Evolutionary conservation across 192 early-diverging fungal genomes (phyloP), one percentile per base, ranked within the genome.

Genomic region (Entomortierella chlamydospora): DNA sequence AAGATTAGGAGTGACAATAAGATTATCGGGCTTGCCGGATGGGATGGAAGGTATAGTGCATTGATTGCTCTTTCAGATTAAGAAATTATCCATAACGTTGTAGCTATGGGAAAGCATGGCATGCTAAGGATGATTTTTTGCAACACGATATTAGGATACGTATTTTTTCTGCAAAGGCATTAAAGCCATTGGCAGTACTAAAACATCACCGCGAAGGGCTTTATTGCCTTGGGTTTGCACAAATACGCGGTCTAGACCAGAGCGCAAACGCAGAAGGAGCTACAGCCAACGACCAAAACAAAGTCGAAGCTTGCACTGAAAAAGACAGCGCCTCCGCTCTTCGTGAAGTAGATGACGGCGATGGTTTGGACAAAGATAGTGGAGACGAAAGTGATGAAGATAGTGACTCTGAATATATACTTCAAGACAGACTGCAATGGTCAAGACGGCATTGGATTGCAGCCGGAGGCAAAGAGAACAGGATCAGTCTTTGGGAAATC

Each of bases 1-100:
- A 66, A 60, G 30, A 76, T 84, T 31, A 55, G 83, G 49, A 61
- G 43, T 42, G 83, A 84, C 56, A 49, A 51, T 29, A 81, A 76
- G 54, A 72, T 81, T 31, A 54, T 84, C 22, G 83, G 68, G 1
- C 63, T 80, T 9, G 83, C 83, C 28, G 83, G 77, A 25, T 84
- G 83, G 83, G 83, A 84, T 73, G 66, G 72, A 74, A 80, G 64
- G 82, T 80, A 60, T n/a, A 26, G n/a, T n/a, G n/a, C n/a, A n/a
- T n/a, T n/a, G n/a, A n/a, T n/a, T n/a, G n/a, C n/a, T n/a, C n/a
- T n/a, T n/a, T n/a, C n/a, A n/a, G n/a, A n/a, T n/a, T n/a, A n/a
- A n/a, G n/a, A n/a, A n/a, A n/a, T n/a, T n/a, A n/a, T n/a, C n/a
- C n/a, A n/a, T n/a, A n/a, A n/a, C n/a, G n/a, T n/a, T n/a, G n/a